phyloP scores from a whole-genome alignment of 208 protist genomes.

The Leishmania tarentolae region DNA sequence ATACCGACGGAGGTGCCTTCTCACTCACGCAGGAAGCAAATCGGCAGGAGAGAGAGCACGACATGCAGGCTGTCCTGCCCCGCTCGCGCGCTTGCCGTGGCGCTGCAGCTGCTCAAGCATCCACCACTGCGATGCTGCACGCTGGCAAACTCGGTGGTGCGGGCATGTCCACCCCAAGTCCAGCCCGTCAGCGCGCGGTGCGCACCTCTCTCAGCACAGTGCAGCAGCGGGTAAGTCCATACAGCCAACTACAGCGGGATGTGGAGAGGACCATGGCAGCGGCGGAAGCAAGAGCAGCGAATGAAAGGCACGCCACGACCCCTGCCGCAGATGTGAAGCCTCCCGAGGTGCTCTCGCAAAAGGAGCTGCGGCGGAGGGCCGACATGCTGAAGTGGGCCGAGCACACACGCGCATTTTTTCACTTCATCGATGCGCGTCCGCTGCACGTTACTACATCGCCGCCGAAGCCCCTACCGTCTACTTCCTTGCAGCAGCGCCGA shows the following conservation, averaged over 20 bases:
- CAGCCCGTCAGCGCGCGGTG: conserved; percentile 1
- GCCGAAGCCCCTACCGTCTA: conserved; percentile 5
- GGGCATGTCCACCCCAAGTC: conserved; percentile 1
- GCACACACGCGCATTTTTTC: conserved; percentile 59
- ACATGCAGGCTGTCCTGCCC: conserved; percentile 17
- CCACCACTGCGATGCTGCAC: not conserved
- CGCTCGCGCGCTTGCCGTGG: conserved; percentile 13
- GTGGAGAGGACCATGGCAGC: conserved; percentile 4
- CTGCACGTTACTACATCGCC: conserved; percentile 42
- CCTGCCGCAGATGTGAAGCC: not conserved
- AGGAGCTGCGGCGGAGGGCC: conserved; percentile 25
- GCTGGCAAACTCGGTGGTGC: not conserved
- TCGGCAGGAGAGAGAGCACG: conserved; percentile 26
- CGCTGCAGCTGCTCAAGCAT: not conserved
- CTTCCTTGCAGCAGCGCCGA: not conserved
- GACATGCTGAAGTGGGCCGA: conserved; percentile 54
- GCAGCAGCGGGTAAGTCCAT: conserved; percentile 22
- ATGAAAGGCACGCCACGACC: not conserved
- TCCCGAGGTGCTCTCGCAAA: conserved; percentile 17
- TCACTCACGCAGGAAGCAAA: conserved; percentile 40
- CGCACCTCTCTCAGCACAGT: conserved; percentile 1
- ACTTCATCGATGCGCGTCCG: conserved; percentile 59
- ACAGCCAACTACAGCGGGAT: conserved; percentile 35
- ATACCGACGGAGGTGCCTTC: conserved; percentile 6
- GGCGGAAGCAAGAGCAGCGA: not conserved